A percentile compares a stretch with the other conserved stretches of the same genome.
Conservation (phyloP, 768 basidiomycete species). For the Tephrocybe sp. region DNA sequence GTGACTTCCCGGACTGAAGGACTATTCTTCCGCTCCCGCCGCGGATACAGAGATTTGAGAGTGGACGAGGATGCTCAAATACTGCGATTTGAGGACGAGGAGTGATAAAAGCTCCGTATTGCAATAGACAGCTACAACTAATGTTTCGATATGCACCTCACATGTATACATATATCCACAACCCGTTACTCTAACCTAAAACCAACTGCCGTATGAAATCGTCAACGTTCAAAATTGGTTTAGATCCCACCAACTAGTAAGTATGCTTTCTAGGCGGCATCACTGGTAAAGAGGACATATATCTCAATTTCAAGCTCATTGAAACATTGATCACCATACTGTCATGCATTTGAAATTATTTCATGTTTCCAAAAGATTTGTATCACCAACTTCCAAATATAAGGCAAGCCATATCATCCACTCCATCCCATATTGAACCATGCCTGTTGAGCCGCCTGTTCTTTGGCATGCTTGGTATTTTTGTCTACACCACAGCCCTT, state of each 20-base stretch:
- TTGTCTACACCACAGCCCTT: too few relatives aligned
- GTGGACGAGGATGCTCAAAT: slow-evolving; percentile 90
- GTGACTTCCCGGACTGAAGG: slow-evolving; percentile 46
- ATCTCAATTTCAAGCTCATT: too few relatives aligned
- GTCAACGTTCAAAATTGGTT: too few relatives aligned
- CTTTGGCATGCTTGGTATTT: too few relatives aligned
- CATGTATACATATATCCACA: background rate
- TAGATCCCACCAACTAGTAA: background rate
- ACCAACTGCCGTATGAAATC: background rate
- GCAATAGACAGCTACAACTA: background rate
- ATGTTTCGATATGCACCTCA: background rate
- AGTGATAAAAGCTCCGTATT: slow-evolving; percentile 20
- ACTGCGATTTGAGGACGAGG: slow-evolving; percentile 80
- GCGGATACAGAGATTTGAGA: slow-evolving; percentile 75
- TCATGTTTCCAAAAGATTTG: too few relatives aligned
- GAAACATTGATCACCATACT: too few relatives aligned
- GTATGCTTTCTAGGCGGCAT: too few relatives aligned
- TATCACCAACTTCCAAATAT: too few relatives aligned
- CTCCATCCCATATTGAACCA: too few relatives aligned
- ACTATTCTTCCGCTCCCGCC: slow-evolving; percentile 41
- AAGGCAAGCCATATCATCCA: too few relatives aligned
- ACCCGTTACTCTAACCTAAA: background rate
- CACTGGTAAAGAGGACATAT: background rate
- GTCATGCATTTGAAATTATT: too few relatives aligned
- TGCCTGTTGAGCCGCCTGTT: too few relatives aligned